Base-by-base conservation (phyloP, 2,329 filamentous ascomycete genomes). In the Sarocladium strictum region DNA sequence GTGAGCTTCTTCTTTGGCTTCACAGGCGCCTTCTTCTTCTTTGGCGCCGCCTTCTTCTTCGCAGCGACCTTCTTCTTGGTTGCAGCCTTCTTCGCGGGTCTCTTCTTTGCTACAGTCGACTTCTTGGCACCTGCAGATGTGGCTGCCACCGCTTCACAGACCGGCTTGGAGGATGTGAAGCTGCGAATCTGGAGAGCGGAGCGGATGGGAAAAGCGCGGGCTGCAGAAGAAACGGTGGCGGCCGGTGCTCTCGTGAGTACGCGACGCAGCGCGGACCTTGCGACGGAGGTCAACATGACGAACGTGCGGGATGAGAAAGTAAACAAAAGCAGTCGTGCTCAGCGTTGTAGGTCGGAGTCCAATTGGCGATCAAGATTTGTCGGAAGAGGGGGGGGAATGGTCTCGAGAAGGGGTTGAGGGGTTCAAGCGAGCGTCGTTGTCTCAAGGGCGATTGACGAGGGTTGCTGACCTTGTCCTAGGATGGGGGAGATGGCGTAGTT, bases 281-380 rank as follows among this genome's bases (percentile, higher is more conserved):
- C 68, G 58, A 76, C 63, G 27, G 69, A 65, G 53, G 69, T 70
- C 58, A 77, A 63, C 75, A 78, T 78, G 32, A 29, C 27, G 47
- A 3, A 21, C 40, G 40, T 21, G 23, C 29, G 29, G 29, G 29
- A 12, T 12, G 23, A 3, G 23, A n/a, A 51, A 51, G 47, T 51
- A 51, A 51, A 51, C 47, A 51, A 51, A 51, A 35, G 29, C 19
- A 21, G 21, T 7, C 17, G 47, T 19, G 5, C n/a, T n/a, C n/a
- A 32, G 26, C 10, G 24, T 49, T 15, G 23, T 27, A 21, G 14
- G 17, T 27, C 15, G 3, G 26, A 17, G 23, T 12, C 19, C 23
- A 35, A 33, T 51, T 32, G 47, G 24, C 29, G 24, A 35, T 49
- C 24, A 17, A 35, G 29, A 7, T 29, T 14, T 35, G 9, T 47